These are phyloP conservation scores for Neofusicoccum parvum DNA, from an alignment of 2,329 filamentous ascomycete genomes.

Conservation along the genomic window DNA sequence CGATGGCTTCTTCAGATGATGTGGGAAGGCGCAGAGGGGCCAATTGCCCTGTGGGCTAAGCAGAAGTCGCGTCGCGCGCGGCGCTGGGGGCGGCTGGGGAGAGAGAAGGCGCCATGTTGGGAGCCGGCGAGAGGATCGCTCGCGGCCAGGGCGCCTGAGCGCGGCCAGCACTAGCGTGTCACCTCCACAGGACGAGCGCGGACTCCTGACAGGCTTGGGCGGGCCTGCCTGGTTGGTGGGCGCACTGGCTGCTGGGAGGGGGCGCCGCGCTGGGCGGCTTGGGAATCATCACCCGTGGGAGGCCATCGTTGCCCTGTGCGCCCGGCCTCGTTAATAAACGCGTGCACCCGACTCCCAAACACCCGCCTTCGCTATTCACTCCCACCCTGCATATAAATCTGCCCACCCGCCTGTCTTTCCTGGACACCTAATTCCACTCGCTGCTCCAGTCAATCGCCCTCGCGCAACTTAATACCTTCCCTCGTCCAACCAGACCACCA, in stretches of 20 bases:
- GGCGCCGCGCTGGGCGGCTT: not conserved
- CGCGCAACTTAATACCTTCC: not conserved
- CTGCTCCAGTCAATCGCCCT: not conserved
- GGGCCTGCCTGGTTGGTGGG: not conserved
- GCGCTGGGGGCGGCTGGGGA: not conserved
- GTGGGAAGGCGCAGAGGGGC: not conserved
- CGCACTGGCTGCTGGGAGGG: not conserved
- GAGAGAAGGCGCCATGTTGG: conserved; percentile 5
- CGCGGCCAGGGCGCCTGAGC: conserved; percentile 10
- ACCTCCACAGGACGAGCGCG: conserved; percentile 3
- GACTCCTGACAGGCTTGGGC: conserved; percentile 4
- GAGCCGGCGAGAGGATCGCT: conserved; percentile 5
- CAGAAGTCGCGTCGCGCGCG: not conserved
- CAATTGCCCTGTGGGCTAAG: not conserved
- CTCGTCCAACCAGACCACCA: not conserved
- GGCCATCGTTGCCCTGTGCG: not conserved
- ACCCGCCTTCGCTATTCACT: conserved; percentile 10
- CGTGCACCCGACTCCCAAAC: not conserved
- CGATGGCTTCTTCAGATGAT: not conserved
- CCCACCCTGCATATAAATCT: conserved; percentile 6
- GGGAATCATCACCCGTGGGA: not conserved
- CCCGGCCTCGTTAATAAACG: conserved; percentile 13
- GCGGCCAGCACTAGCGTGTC: not conserved
- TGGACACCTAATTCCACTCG: conserved; percentile 12
- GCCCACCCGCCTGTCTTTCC: not conserved